These are phyloP conservation scores for Aspergillus tanneri DNA, from an alignment of 2,329 filamentous ascomycete species.

Conservation along the genomic window DNA sequence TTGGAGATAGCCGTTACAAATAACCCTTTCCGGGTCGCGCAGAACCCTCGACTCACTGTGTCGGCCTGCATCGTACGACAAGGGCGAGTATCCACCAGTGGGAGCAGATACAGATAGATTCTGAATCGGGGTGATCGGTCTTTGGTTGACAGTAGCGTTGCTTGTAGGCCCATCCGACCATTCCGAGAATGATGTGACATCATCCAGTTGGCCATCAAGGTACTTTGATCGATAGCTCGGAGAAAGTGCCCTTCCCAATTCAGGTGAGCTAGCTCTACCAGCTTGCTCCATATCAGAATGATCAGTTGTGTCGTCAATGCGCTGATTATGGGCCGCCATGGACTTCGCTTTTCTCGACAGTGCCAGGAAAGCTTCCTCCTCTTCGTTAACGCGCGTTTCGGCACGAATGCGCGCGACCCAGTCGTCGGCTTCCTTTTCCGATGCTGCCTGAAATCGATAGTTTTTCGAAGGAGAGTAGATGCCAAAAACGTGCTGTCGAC, in stretches of 20 bases:
- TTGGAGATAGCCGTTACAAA: constrained; percentile 89
- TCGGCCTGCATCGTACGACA: constrained; percentile 60
- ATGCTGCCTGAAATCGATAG: constrained; percentile 80
- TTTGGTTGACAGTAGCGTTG: constrained; percentile 25
- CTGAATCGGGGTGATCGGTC: constrained; percentile 31
- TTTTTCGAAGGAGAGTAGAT: constrained; percentile 89
- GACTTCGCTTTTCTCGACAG: constrained; percentile 26
- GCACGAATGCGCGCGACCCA: constrained; percentile 82
- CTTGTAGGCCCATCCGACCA: constrained; percentile 64
- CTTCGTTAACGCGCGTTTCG: constrained; percentile 81
- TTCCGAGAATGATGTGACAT: constrained; percentile 78
- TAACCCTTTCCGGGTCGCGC: constrained; percentile 79
- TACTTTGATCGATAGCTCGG: constrained; percentile 28
- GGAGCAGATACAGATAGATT: constrained; percentile 30
- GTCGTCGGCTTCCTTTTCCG: constrained; percentile 71
- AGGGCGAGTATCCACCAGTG: constrained; percentile 33
- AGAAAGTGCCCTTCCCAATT: constrained; percentile 31
- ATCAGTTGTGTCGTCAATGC: constrained; percentile 42
- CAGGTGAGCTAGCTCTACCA: constrained; percentile 36
- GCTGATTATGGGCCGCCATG: constrained; percentile 27
- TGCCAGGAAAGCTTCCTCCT: constrained; percentile 75
- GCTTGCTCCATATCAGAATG: constrained; percentile 41
- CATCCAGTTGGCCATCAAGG: constrained; percentile 48
- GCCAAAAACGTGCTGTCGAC: constrained; percentile 82
- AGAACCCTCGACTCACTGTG: constrained; percentile 54